Conservation (phyloP, 768 basidiomycete species). For the Strobilomyces confusus region DNA sequence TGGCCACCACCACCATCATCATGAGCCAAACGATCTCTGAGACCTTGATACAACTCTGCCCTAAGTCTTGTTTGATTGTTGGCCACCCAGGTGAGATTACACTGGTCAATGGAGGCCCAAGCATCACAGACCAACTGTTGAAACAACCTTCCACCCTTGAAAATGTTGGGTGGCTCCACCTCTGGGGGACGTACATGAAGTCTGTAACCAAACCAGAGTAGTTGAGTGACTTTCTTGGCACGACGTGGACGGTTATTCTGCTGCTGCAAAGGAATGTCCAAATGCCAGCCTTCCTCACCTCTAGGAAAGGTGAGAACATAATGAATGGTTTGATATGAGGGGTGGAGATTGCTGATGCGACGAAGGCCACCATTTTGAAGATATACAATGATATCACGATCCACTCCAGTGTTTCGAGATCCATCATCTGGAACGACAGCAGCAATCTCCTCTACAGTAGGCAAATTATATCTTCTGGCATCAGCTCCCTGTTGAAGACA, state of each 20-base stretch:
- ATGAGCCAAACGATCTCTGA: slow-evolving; percentile 28
- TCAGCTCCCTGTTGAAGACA: slow-evolving; percentile 19
- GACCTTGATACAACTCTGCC: slow-evolving; percentile 33
- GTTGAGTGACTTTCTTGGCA: slow-evolving; percentile 27
- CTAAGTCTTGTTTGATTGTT: slow-evolving; percentile 35
- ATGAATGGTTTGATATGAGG: slow-evolving; percentile 36
- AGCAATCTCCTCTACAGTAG: slow-evolving; percentile 41
- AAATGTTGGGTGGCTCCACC: slow-evolving; percentile 25
- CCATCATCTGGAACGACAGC: slow-evolving; percentile 38
- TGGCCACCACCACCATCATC: slow-evolving; percentile 22
- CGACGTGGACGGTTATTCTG: neutral
- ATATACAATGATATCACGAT: slow-evolving; percentile 35
- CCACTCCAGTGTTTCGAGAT: slow-evolving; percentile 1
- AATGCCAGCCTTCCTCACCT: slow-evolving; percentile 38
- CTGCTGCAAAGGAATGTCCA: slow-evolving; percentile 12
- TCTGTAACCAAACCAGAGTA: slow-evolving; percentile 30
- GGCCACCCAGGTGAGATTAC: slow-evolving; percentile 31
- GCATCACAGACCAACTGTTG: slow-evolving; percentile 44
- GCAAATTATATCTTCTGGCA: slow-evolving; percentile 39
- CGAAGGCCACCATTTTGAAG: slow-evolving; percentile 23
- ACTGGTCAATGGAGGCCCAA: slow-evolving; percentile 44
- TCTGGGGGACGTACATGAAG: slow-evolving; percentile 20
- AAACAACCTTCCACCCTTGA: slow-evolving; percentile 37
- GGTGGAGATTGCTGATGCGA: slow-evolving; percentile 33
- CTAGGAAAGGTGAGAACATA: slow-evolving; percentile 44